Conservation (phyloP, 2,329 filamentous ascomycete species). For the Gliomastix tumulicola region DNA sequence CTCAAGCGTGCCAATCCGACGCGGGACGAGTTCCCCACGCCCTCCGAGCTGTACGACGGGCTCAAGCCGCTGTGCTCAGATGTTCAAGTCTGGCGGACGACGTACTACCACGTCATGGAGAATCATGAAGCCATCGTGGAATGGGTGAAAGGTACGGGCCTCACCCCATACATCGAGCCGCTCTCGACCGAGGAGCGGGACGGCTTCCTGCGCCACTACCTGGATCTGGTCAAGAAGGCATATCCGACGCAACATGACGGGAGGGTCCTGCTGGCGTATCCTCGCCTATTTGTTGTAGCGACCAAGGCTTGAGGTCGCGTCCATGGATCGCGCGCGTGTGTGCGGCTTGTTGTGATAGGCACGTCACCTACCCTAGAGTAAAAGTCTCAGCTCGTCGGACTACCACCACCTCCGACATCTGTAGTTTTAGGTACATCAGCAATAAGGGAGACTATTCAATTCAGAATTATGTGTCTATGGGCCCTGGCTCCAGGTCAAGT, state of each 20-base stretch:
- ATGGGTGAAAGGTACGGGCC: conserved; percentile 51
- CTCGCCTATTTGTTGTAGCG: conserved; percentile 48
- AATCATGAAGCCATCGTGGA: conserved; percentile 45
- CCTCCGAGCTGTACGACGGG: conserved; percentile 38
- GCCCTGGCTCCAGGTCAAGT: too few species aligned
- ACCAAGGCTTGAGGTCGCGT: not conserved
- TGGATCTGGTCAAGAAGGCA: conserved; percentile 27
- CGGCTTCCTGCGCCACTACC: conserved; percentile 38
- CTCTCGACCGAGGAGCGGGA: conserved; percentile 30
- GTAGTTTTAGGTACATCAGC: too few species aligned
- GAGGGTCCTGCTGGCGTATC: conserved; percentile 46
- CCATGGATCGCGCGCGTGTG: too few species aligned
- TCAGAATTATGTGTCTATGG: too few species aligned
- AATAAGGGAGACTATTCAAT: too few species aligned
- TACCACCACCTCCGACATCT: too few species aligned
- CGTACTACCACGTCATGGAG: conserved; percentile 44
- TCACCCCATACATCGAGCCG: conserved; percentile 46
- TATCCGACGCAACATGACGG: conserved; percentile 42
- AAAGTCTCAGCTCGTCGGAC: too few species aligned
- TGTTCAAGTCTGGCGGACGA: conserved; percentile 47
- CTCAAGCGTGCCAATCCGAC: conserved; percentile 21
- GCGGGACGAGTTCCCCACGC: conserved; percentile 40
- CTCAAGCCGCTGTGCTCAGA: conserved; percentile 30
- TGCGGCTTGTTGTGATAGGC: too few species aligned
- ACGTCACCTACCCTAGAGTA: too few species aligned